These are phyloP conservation scores for Sanguinoderma infundibulare DNA, from an alignment of 1,284 basidiomycete species.

Conservation along the genomic window DNA sequence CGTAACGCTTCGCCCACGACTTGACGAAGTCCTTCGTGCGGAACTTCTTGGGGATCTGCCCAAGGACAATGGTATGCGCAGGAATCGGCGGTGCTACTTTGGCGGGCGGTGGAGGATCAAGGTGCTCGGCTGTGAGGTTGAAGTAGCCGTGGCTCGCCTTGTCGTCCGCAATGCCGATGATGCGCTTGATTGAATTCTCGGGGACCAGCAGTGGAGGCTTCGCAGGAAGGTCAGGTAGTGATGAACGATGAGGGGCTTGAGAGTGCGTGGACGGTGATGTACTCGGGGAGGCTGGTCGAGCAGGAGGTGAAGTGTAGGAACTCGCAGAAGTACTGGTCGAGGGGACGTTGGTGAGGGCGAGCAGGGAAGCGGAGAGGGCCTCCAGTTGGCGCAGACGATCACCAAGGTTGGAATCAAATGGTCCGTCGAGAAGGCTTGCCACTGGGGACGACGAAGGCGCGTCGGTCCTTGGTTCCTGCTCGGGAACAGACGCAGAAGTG, in stretches of 20 bases:
- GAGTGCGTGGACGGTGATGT: no score
- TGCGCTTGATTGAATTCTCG: constrained; percentile 21
- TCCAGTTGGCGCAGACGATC: constrained; percentile 17
- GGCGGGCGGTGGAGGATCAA: not conserved
- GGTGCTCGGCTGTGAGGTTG: constrained; percentile 13
- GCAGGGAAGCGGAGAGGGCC: constrained; percentile 16
- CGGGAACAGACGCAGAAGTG: not conserved
- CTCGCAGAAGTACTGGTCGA: not conserved
- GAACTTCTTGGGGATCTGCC: constrained; percentile 57
- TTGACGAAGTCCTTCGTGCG: constrained; percentile 40
- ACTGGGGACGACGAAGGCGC: not conserved
- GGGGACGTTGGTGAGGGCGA: constrained; percentile 1
- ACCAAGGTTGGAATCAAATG: constrained; percentile 5
- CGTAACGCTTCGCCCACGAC: constrained; percentile 50
- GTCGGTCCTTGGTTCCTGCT: not conserved
- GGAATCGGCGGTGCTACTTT: constrained; percentile 41
- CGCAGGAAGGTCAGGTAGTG: not conserved
- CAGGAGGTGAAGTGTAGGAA: not conserved
- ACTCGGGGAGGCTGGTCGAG: not conserved
- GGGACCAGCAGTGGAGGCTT: not conserved
- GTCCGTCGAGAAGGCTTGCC: not conserved
- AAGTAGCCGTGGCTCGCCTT: constrained; percentile 19
- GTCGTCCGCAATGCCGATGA: constrained; percentile 32
- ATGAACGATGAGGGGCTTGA: not conserved
- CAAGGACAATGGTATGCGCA: constrained; percentile 60